Percentiles rank a stretch among this genome's conserved stretches.
Evolutionary conservation across 768 basidiomycete genomes (phyloP).

Genomic region (Boletus bicolor): DNA sequence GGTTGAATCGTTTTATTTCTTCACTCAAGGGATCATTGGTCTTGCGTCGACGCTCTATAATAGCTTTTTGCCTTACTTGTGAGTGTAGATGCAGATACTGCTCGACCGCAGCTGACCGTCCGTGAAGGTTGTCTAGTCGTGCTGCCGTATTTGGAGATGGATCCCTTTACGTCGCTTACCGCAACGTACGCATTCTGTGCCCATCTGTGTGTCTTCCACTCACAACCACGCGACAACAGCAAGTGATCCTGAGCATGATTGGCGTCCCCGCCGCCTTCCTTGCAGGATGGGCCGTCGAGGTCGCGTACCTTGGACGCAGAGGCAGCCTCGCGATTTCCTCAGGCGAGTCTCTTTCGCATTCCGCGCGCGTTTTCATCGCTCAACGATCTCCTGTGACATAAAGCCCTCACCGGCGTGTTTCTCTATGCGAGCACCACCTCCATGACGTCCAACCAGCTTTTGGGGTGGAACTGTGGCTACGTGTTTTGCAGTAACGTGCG

Average conservation of each 20-base stretch:
- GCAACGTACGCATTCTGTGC: conserved; percentile 46
- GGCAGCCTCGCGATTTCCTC: conserved; percentile 66
- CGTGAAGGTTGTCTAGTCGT: conserved; percentile 52
- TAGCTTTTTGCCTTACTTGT: conserved; percentile 53
- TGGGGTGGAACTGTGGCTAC: conserved; percentile 82
- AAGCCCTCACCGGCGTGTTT: conserved; percentile 72
- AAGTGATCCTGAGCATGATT: conserved; percentile 64
- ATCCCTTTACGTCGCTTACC: conserved; percentile 66
- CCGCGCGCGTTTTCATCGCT: conserved; percentile 32
- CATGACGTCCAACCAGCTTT: conserved; percentile 58
- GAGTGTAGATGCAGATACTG: conserved; percentile 12
- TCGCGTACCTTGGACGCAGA: conserved; percentile 58
- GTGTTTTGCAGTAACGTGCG: conserved; percentile 59
- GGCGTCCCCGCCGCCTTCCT: conserved; percentile 72
- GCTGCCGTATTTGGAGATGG: conserved; percentile 70
- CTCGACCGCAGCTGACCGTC: background rate
- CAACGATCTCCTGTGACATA: conserved; percentile 44
- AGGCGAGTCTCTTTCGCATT: conserved; percentile 39
- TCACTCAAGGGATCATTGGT: conserved; percentile 59
- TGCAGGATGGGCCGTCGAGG: conserved; percentile 68
- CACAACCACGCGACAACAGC: conserved; percentile 35
- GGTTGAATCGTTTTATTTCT: background rate
- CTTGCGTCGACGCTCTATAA: conserved; percentile 69
- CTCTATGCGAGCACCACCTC: conserved; percentile 76
- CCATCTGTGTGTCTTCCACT: background rate